Conservation (phyloP, 371 early-diverging fungal species). For the Rhizomucor pusillus region DNA sequence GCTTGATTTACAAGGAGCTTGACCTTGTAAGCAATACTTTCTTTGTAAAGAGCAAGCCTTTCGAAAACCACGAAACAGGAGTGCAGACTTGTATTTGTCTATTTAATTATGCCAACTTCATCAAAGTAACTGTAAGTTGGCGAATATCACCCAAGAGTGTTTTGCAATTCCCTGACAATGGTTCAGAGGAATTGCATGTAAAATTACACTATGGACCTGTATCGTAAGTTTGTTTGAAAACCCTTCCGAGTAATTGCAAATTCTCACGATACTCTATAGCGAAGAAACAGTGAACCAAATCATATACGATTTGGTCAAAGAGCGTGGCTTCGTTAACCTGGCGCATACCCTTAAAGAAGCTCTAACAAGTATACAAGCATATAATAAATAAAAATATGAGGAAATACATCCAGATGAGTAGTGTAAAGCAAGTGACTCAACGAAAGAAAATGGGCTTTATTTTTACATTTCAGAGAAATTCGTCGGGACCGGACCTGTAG, state of each 20-base stretch:
- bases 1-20: neutral
- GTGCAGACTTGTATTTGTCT: neutral
- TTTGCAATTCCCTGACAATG: neutral
- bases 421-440: too few relatives aligned
- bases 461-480: slow-evolving; percentile 35
- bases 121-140: neutral
- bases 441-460: neutral
- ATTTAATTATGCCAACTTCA: neutral
- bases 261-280: neutral
- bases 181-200: neutral
- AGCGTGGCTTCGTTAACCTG: neutral
- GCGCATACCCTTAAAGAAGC: neutral
- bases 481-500: slow-evolving; percentile 39
- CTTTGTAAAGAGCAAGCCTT: neutral
- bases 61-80: neutral
- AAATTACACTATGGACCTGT: neutral
- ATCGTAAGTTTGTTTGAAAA: slow-evolving; percentile 1
- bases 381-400: too few relatives aligned
- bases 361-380: too few relatives aligned
- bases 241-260: neutral
- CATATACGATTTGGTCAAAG: neutral
- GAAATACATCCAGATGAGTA: too few relatives aligned
- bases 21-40: neutral
- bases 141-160: neutral
- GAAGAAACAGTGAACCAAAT: neutral